Conservation (phyloP, 2,329 filamentous ascomycete genomes). For the Domatiomyces globalis region DNA sequence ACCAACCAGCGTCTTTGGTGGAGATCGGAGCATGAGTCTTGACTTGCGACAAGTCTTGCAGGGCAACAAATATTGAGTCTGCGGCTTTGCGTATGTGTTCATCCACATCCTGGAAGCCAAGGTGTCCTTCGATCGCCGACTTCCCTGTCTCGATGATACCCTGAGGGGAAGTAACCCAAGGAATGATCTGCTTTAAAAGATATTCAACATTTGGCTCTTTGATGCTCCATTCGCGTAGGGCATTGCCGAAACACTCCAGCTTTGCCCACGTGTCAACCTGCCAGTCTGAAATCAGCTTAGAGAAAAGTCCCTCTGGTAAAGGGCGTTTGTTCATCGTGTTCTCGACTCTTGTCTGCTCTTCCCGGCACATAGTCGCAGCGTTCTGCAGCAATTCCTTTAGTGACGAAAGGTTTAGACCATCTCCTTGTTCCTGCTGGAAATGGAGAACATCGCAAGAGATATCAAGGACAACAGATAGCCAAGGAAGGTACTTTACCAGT, state of each 20-base stretch:
- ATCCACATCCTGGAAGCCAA: slow-evolving; percentile 32
- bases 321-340: neutral
- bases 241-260: slow-evolving; percentile 9
- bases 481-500: slow-evolving; percentile 26
- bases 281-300: neutral
- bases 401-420: slow-evolving; percentile 35
- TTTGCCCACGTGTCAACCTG: slow-evolving; percentile 5
- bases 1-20: slow-evolving; percentile 49
- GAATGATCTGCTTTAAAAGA: slow-evolving; percentile 49
- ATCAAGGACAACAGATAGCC: slow-evolving; percentile 56
- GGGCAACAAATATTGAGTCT: slow-evolving; percentile 62
- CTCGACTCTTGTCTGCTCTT: neutral
- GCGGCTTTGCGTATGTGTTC: slow-evolving; percentile 48
- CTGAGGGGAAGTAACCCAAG: slow-evolving; percentile 40
- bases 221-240: slow-evolving; percentile 33
- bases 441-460: slow-evolving; percentile 37
- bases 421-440: slow-evolving; percentile 11
- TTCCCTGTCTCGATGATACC: neutral
- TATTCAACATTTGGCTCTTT: slow-evolving; percentile 48
- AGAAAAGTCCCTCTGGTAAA: slow-evolving; percentile 38
- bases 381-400: slow-evolving; percentile 38
- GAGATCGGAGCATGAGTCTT: slow-evolving; percentile 43
- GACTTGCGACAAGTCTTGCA: slow-evolving; percentile 55
- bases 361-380: slow-evolving; percentile 23
- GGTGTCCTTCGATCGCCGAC: slow-evolving; percentile 14